Evolutionary conservation across 148 eudicot genomes (phyloP).

Genomic region (Diospyros kaki): DNA sequence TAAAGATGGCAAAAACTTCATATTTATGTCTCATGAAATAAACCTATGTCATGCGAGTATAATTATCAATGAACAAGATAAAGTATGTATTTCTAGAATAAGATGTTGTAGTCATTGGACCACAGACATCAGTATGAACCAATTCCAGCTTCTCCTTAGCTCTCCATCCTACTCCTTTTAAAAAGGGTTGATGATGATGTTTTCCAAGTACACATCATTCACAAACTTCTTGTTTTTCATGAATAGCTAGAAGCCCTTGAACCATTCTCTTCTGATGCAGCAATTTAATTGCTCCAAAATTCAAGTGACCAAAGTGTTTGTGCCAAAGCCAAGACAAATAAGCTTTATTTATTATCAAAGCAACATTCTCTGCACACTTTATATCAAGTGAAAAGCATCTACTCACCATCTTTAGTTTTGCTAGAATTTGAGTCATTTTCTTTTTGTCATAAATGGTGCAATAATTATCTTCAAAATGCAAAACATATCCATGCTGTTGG

Average conservation of each 20-base stretch:
- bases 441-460: no score
- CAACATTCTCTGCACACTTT: no score
- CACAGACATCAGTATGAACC: slow-evolving; percentile 13
- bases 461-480: no score
- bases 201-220: slow-evolving; percentile 11
- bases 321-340: no score
- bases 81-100: slow-evolving; percentile 2
- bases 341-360: no score
- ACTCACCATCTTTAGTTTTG: no score
- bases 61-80: background rate
- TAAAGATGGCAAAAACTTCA: slow-evolving; percentile 4
- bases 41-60: no score
- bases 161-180: slow-evolving; percentile 3
- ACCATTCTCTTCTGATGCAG: background rate
- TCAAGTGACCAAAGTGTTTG: no score
- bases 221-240: background rate
- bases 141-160: slow-evolving; percentile 11
- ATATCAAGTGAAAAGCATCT: no score
- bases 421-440: no score
- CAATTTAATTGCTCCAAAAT: no score
- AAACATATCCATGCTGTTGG: no score
- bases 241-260: background rate
- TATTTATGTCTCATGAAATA: slow-evolving; percentile 12
- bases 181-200: slow-evolving; percentile 4
- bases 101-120: slow-evolving; percentile 11